These are phyloP conservation scores for Aspergillus terreus DNA, from an alignment of 2,329 filamentous ascomycete genomes.

Conservation along the genomic window DNA sequence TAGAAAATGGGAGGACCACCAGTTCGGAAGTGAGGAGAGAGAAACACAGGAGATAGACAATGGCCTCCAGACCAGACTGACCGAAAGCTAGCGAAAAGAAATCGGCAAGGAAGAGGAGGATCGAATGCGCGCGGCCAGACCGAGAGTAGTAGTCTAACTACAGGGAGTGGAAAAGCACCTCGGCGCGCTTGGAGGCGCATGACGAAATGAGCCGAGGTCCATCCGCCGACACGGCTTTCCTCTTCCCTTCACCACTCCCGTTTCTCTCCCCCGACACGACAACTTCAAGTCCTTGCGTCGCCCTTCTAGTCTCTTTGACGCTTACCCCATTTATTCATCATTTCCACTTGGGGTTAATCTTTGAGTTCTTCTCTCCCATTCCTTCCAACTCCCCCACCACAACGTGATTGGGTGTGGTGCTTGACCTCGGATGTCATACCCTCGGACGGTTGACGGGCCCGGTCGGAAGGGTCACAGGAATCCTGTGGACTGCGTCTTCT, in stretches of 20 bases:
- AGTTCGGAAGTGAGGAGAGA: background rate
- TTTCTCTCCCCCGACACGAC: constrained; percentile 12
- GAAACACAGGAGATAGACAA: background rate
- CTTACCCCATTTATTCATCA: background rate
- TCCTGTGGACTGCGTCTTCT: background rate
- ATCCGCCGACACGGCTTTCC: constrained; percentile 4
- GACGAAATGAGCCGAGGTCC: constrained; percentile 33
- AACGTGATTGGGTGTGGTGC: background rate
- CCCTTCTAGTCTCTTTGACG: background rate
- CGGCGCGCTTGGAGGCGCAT: constrained; percentile 25
- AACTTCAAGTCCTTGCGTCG: background rate
- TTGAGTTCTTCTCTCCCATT: background rate
- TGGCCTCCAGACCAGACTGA: background rate
- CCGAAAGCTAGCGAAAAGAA: constrained; percentile 8
- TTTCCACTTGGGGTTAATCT: background rate
- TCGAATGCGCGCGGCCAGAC: background rate
- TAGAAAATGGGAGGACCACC: constrained; percentile 2
- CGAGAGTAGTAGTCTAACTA: background rate
- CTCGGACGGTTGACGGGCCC: constrained; percentile 10
- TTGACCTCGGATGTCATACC: constrained; percentile 17
- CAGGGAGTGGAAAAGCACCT: constrained; percentile 21
- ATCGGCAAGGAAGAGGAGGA: constrained; percentile 3
- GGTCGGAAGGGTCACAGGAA: constrained; percentile 10
- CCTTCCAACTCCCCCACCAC: background rate
- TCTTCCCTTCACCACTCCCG: constrained; percentile 13